Evolutionary conservation across 163 green algal genomes (phyloP), one percentile per base, ranked within the genome.

Genomic region (Chlamydomonas reinhardtii): DNA sequence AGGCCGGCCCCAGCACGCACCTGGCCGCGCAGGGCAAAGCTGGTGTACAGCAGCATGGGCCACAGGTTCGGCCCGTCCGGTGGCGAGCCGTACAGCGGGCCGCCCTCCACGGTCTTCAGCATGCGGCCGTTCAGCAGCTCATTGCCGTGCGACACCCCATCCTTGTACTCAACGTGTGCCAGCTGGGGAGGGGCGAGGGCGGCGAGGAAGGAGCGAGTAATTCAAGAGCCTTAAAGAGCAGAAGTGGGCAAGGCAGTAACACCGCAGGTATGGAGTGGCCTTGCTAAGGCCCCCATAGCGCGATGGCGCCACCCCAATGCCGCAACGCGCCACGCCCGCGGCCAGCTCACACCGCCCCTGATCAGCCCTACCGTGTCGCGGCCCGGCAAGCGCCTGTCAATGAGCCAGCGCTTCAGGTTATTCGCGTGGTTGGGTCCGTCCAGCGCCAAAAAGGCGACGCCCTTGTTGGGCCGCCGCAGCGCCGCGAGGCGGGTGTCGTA

Each of bases 21-120:
- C 65, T 76, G 35, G 54, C 79, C 79, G 16, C 54, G 54, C 54
- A 78, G 69, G 14, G 43, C 16, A 34, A 35, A 54, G 54, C 15
- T 86, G 8, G 68, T 61, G 54, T 86, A 86, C 54, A 86, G 70
- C 54, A 86, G 69, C 69, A 79, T 15, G 25, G 79, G 69, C 54
- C 69, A 56, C 16, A 43, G 62, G 29, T 35, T 17, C 71, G 52
- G 31, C 37, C n/a, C 68, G 22, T 35, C 52, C 15, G 68, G 39
- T 15, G 66, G 68, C 48, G 48, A 54, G 27, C 19, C 39, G 32
- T 68, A 66, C 15, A 27, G 11, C 29, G 19, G 11, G 32, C 62
- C 59, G 32, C 20, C 20, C 32, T 37, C 48, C 25, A 17, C 15
- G 29, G 11, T 32, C 34, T 24, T 62, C 6, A 77, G 32, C 24